Evolutionary conservation across 768 basidiomycete genomes (phyloP), one percentile per base, ranked within the genome.

Genomic region (Cystobasidium tubakii): DNA sequence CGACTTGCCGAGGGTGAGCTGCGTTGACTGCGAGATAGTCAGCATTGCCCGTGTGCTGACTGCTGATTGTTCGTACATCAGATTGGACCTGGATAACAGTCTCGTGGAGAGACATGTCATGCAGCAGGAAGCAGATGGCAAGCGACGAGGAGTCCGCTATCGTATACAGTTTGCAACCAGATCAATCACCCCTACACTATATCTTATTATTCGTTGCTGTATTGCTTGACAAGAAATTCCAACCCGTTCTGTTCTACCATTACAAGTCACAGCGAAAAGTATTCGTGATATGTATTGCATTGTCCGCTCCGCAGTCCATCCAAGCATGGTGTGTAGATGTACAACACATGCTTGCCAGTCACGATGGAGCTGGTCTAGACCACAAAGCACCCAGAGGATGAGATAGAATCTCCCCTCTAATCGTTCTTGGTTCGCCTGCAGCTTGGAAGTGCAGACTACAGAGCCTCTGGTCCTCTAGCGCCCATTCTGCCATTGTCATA

Each of bases 1-100:
- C 36, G 69, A 71, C 54, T 53, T 71, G 29, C 69, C 69, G 36
- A 71, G 69, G 36, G 69, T 71, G 36, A 39, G 69, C 34, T 60
- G 19, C 6, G 21, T n/a, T 43, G 23, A 23, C 33, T 36, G 3
- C 21, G 21, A 19, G 53, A 54, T n/a, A 54, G 21, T 6, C 27
- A 7, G 21, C 21, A n/a, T 54, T n/a, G 10, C 21, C n/a, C 6
- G 57, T 31, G 21, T 34, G 13, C 33, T 60, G 39, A 39, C 39
- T 34, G 57, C 57, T 60, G 33, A n/a, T n/a, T n/a, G 13, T 31
- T 27, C 19, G n/a, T 29, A 23, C 23, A 25, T 46, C 44, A 67
- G 66, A 67, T 67, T 67, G 66, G 66, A 23, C 66, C 66, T 42
- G 66, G 66, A 43, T 67, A 54, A 54, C 46, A 50, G 43, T 23